Base-by-base conservation (phyloP, 192 early-diverging fungal genomes). In the Podila epicladia region DNA sequence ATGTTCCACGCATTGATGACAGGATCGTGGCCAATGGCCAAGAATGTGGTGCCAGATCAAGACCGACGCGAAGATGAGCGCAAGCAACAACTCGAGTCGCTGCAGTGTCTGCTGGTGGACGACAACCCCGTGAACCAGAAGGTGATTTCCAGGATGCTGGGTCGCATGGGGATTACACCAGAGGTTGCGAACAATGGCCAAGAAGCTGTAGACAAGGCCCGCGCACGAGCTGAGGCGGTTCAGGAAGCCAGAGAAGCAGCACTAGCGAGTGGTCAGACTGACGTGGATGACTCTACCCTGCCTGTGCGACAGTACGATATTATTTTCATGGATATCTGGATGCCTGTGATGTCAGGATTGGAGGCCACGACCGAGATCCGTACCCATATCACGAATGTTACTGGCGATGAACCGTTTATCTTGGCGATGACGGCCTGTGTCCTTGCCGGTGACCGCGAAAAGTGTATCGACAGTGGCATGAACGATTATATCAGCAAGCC, bases 401-500 rank as follows among this genome's bases (percentile, higher is more conserved):
- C 65, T 19, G 64, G 63, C 6, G 49, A 26, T 4, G 73, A 72
- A 0, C 65, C 62, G 9, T 84, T 79, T 60, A 75, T 72, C 45
- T 57, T 73, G 22, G 67, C 69, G 8, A 79, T 78, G 65, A 80
- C 77, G 37, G 83, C 83, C 9, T 80, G 77, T 69, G 83, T 79
- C 19, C 71, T 84, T 71, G 73, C 76, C 5, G 69, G 73, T 9
- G 83, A 84, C 38, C 67, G 83, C 0, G 72, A 80, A 55, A 73
- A 72, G 29, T 84, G 83, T 63, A 74, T 84, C 13, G 83, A 59
- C 53, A 82, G 66, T 20, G 86, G 86, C 7, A 87, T 87, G 86
- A 87, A 87, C 67, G 84, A 77, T 2, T 87, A 84, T 55, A 80
- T 87, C 1, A 79, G 79, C 57, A 87, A 87, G 49, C 86, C 86